These are phyloP conservation scores for Neovahlkampfia damariscottae DNA, from an alignment of 78 protist species.

Conservation along the genomic window DNA sequence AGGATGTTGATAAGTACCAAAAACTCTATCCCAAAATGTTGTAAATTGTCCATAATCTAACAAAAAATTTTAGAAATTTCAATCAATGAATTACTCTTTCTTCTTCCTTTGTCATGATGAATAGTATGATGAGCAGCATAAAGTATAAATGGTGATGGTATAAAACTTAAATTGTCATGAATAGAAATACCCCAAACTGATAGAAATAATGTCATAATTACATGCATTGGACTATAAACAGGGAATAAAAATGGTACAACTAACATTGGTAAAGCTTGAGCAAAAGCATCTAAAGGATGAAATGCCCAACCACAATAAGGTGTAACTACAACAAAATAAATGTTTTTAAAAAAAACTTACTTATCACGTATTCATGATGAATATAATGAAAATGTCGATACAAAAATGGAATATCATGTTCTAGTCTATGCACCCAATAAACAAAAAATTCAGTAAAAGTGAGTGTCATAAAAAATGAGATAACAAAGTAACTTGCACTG, in stretches of 20 bases:
- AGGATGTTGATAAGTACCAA: no score
- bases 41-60: slow-evolving; percentile 75
- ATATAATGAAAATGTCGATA: slow-evolving; percentile 54
- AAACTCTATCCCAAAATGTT: slow-evolving; percentile 64
- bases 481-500: no score
- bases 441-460: slow-evolving; percentile 49
- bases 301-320: no score
- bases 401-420: slow-evolving; percentile 47
- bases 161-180: slow-evolving; percentile 49
- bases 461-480: slow-evolving; percentile 24
- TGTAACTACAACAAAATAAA: no score
- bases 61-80: no score
- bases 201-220: slow-evolving; percentile 49
- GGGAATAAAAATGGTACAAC: slow-evolving; percentile 48
- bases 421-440: slow-evolving; percentile 65
- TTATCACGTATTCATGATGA: slow-evolving; percentile 41
- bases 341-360: slow-evolving; percentile 43
- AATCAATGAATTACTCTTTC: no score
- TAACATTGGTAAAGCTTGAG: slow-evolving; percentile 43
- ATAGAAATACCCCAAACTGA: slow-evolving; percentile 74
- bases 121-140: slow-evolving; percentile 64
- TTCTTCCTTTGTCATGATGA: slow-evolving; percentile 65
- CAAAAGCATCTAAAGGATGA: slow-evolving; percentile 65
- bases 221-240: slow-evolving; percentile 29
- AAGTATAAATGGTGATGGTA: no score